phyloP scores from a whole-genome alignment of 805 yeast species.

The Pichia nanzhaoensis region DNA sequence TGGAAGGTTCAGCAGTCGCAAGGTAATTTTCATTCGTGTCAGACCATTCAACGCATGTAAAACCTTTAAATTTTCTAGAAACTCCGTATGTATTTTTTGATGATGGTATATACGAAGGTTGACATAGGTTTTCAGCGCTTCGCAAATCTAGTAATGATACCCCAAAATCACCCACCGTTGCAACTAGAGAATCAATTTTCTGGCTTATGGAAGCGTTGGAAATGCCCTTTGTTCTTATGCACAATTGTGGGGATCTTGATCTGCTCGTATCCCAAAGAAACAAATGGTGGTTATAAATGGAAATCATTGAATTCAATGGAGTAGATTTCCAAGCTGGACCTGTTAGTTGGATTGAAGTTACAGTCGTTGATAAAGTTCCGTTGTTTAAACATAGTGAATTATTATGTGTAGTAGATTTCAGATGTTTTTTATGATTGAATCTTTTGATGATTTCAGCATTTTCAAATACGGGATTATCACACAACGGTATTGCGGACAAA shows the following conservation, averaged over 20 bases:
- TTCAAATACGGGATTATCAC: constrained; percentile 29
- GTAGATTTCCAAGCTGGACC: constrained; percentile 37
- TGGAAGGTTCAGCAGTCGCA: constrained; percentile 52
- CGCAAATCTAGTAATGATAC: constrained; percentile 69
- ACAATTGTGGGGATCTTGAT: constrained; percentile 51
- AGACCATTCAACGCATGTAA: constrained; percentile 56
- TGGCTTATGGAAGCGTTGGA: constrained; percentile 44
- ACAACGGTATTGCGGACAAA: constrained; percentile 56
- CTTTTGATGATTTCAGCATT: constrained; percentile 72
- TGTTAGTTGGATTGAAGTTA: constrained; percentile 33
- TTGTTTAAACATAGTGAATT: constrained; percentile 5
- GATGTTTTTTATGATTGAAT: constrained; percentile 70
- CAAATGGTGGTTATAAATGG: constrained; percentile 61
- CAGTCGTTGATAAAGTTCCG: constrained; percentile 19
- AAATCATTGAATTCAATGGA: constrained; percentile 41
- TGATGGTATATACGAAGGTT: constrained; percentile 9
- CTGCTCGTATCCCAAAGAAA: constrained; percentile 72
- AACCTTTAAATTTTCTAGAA: constrained; percentile 15
- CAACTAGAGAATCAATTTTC: constrained; percentile 44
- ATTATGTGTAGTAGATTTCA: constrained; percentile 23
- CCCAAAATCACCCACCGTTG: constrained; percentile 67
- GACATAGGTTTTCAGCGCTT: constrained; percentile 28
- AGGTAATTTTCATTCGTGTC: constrained; percentile 51
- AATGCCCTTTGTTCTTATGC: constrained; percentile 46
- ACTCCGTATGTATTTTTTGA: not conserved